A percentile compares a stretch with the other conserved stretches of the same genome.
These are phyloP conservation scores for Plasmodium coatneyi DNA, from an alignment of 169 alveolate species.

Conservation along the genomic window DNA sequence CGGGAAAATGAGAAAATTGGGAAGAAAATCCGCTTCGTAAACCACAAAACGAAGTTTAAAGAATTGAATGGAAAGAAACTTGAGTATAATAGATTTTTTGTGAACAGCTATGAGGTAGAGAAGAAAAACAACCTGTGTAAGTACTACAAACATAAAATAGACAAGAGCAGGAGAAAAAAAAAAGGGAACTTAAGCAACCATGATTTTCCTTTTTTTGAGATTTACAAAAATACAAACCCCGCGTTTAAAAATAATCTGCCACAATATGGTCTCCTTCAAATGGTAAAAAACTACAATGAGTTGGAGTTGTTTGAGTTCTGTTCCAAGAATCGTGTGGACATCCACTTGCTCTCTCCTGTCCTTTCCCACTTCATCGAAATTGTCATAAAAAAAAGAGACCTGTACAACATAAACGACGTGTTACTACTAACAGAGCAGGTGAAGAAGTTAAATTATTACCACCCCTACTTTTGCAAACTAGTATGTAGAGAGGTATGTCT, in stretches of 20 bases:
- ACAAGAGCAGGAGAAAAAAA: constrained; percentile 27
- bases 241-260: constrained; percentile 52
- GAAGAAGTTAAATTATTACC: constrained; percentile 33
- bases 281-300: constrained; percentile 31
- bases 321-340: neutral
- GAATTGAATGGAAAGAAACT: neutral
- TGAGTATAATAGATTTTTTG: constrained; percentile 13
- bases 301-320: constrained; percentile 19
- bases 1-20: constrained; percentile 25
- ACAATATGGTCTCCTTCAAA: constrained; percentile 20
- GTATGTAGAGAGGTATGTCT: constrained; percentile 45
- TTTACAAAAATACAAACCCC: constrained; percentile 47
- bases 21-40: constrained; percentile 28
- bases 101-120: constrained; percentile 40
- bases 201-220: constrained; percentile 37
- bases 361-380: constrained; percentile 34
- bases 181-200: neutral
- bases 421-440: constrained; percentile 21
- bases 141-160: constrained; percentile 37
- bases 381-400: constrained; percentile 32
- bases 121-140: constrained; percentile 35
- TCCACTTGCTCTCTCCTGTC: neutral
- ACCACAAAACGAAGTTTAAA: constrained; percentile 21
- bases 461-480: constrained; percentile 52
- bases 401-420: constrained; percentile 10